Base-by-base conservation (phyloP, 805 yeast genomes). In the Wickerhamomyces hampshirensis region DNA sequence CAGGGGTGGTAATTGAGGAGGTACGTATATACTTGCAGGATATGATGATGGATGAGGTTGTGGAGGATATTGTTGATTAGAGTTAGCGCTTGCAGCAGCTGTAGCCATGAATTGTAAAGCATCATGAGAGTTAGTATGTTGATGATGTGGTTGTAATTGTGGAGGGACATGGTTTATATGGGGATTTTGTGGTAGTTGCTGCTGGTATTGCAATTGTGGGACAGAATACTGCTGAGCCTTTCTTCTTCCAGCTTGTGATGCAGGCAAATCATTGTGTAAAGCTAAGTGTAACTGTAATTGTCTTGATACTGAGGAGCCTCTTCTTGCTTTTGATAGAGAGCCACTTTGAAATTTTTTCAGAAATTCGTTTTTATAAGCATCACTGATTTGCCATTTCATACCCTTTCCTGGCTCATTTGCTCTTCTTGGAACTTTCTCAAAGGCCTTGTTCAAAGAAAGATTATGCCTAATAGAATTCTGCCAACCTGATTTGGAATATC, bases 391-490 rank as follows among this genome's bases (percentile, higher is more conserved):
- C 99, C 99, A 93, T 63, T 93, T 93, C 95, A 93, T 91, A 46
- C 98, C 98, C 60, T 93, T 93, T 13, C 99, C 98, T 0, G 98
- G 97, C 63, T 93, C 98, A 59, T 87, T 83, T 21, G 95, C 89
- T 56, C 84, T 76, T 53, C 99, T 73, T 28, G 98, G 96, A 16
- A 91, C 97, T 63, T 93, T 93, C 54, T 91, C 98, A 64, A 93
- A 93, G 12, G 98, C 98, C 66, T 91, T 93, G 62, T 93, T 93
- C 41, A 93, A 68, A 3, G 97, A 88, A 37, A 93, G 66, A 58
- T 93, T 93, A 62, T 93, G 98, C 50, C 98, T 79, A 48, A 93
- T 91, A 6, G 96, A 88, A 63, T 93, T 93, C 64, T 93, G 98
- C 98, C 98, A 93, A 26, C 98, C 98, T 7, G 95, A 82, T 60